phyloP scores from a whole-genome alignment of 2,329 filamentous ascomycete genomes.

The Byssochlamys sp. region DNA sequence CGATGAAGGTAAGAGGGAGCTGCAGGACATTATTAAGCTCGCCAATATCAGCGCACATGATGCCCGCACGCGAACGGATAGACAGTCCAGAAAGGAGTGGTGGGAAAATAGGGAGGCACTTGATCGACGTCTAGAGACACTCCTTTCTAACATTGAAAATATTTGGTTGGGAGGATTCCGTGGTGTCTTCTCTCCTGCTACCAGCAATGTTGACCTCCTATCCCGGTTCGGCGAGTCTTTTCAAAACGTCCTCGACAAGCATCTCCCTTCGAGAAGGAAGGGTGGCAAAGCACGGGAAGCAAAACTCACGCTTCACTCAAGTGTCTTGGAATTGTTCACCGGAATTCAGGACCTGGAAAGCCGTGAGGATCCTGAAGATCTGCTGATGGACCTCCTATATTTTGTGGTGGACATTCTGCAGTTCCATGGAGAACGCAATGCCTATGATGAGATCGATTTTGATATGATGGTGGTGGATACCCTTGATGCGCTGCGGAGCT shows the following conservation, averaged over 20 bases:
- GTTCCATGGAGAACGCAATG: slow-evolving; percentile 90
- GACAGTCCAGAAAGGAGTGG: slow-evolving; percentile 72
- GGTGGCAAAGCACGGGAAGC: slow-evolving; percentile 46
- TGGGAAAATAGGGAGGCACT: slow-evolving; percentile 77
- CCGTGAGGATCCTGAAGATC: slow-evolving; percentile 72
- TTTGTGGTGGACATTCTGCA: slow-evolving; percentile 94
- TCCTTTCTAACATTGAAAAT: slow-evolving; percentile 77
- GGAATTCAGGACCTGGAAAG: slow-evolving; percentile 66
- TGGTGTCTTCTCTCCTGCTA: slow-evolving; percentile 76
- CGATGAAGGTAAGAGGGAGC: slow-evolving; percentile 65
- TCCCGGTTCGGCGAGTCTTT: slow-evolving; percentile 69
- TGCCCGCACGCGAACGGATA: slow-evolving; percentile 59
- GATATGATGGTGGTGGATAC: slow-evolving; percentile 83
- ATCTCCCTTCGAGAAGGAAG: slow-evolving; percentile 69
- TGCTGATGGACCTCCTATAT: slow-evolving; percentile 83
- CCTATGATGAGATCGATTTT: slow-evolving; percentile 95
- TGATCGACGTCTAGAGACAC: slow-evolving; percentile 64
- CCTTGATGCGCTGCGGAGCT: slow-evolving; percentile 69
- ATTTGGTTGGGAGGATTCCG: slow-evolving; percentile 93
- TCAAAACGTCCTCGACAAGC: slow-evolving; percentile 66
- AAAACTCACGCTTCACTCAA: slow-evolving; percentile 48
- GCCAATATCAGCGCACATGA: slow-evolving; percentile 78
- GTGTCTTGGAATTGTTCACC: slow-evolving; percentile 78
- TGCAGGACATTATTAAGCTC: slow-evolving; percentile 69
- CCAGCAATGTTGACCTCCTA: slow-evolving; percentile 54